These are phyloP conservation scores for Hanseniaspora hatyaiensis DNA, from an alignment of 805 yeast species.

Conservation along the genomic window DNA sequence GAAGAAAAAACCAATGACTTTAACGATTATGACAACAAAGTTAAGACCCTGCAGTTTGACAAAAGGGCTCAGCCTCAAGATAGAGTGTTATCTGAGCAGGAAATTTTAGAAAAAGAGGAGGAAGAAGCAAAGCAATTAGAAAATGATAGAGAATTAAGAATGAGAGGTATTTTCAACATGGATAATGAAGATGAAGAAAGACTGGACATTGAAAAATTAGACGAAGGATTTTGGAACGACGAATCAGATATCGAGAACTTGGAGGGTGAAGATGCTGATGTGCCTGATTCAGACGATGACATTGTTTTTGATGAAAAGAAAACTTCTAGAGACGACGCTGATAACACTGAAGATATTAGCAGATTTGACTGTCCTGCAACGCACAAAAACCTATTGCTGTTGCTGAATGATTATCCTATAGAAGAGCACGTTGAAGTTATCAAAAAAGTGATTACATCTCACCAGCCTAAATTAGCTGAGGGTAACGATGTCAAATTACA, in stretches of 20 bases:
- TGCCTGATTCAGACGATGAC: conserved; percentile 19
- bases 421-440: conserved; percentile 39
- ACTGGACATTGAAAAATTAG: conserved; percentile 54
- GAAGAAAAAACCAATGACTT: conserved; percentile 27
- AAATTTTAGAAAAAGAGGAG: conserved; percentile 46
- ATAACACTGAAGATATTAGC: conserved; percentile 17
- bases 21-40: conserved; percentile 51
- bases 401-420: conserved; percentile 30
- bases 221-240: conserved; percentile 57
- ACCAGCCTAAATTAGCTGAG: conserved; percentile 65
- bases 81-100: conserved; percentile 69
- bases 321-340: conserved; percentile 25
- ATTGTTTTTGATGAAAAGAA: conserved; percentile 29
- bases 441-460: conserved; percentile 43
- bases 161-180: conserved; percentile 49
- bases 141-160: conserved; percentile 56
- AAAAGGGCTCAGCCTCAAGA: conserved; percentile 72
- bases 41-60: conserved; percentile 55
- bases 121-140: conserved; percentile 54
- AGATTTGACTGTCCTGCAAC: conserved; percentile 39
- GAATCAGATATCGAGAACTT: conserved; percentile 36
- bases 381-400: conserved; percentile 34
- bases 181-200: conserved; percentile 30
- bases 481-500: conserved; percentile 74
- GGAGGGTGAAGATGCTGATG: conserved; percentile 22